Evolutionary conservation across 2,329 filamentous ascomycete genomes (phyloP).

Genomic region (Fusarium multiceps): DNA sequence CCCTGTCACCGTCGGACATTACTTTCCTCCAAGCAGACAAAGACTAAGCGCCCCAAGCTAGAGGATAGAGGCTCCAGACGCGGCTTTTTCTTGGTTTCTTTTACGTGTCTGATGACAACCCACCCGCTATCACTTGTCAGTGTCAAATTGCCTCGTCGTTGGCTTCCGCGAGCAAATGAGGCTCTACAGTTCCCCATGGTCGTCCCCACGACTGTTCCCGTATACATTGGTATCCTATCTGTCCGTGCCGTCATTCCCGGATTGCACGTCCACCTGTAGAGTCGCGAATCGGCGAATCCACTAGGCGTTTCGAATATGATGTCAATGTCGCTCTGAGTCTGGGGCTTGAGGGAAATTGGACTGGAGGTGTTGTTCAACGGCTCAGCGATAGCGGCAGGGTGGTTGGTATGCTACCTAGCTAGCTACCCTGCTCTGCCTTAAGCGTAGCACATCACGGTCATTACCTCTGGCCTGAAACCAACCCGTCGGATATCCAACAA

Average conservation of each 20-base stretch:
- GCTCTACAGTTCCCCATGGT: constrained; percentile 34
- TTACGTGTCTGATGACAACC: constrained; percentile 46
- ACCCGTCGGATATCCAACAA: constrained; percentile 36
- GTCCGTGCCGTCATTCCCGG: constrained; percentile 47
- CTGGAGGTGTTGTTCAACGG: constrained; percentile 12
- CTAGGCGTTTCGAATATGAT: constrained; percentile 34
- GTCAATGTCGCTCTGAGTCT: constrained; percentile 36
- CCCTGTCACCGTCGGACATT: constrained; percentile 46
- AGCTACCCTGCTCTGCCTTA: background rate
- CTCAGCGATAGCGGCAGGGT: constrained; percentile 16
- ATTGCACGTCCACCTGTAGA: constrained; percentile 12
- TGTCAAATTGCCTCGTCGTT: constrained; percentile 28
- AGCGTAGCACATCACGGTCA: background rate
- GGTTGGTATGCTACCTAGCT: constrained; percentile 23
- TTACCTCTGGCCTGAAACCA: constrained; percentile 42
- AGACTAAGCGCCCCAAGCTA: constrained; percentile 31
- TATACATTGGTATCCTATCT: constrained; percentile 35
- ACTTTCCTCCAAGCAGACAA: constrained; percentile 28
- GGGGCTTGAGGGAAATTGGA: constrained; percentile 28
- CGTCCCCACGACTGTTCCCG: constrained; percentile 16
- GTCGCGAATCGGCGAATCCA: constrained; percentile 27
- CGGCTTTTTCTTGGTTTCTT: constrained; percentile 43
- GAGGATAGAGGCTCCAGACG: constrained; percentile 35
- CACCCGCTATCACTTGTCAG: constrained; percentile 43
- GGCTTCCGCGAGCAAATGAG: constrained; percentile 40